Evolutionary conservation across 139 green algal species (phyloP).

Genomic region (Picochlorum sp.): DNA sequence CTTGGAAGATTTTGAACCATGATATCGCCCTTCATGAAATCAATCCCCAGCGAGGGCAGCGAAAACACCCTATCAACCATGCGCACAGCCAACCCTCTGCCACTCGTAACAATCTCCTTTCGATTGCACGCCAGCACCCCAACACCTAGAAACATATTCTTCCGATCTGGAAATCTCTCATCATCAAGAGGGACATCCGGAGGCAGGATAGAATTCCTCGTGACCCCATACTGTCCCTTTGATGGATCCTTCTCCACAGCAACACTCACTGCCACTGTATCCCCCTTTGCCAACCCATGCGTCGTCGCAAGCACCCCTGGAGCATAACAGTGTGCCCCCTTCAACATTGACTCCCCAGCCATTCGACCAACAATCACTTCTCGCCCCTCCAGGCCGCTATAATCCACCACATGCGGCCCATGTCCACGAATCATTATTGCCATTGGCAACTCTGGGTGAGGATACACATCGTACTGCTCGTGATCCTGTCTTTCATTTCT

Average conservation of each 20-base stretch:
- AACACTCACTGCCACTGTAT: slow-evolving; percentile 64
- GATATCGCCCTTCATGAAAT: slow-evolving; percentile 27
- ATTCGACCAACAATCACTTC: slow-evolving; percentile 76
- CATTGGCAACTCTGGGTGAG: slow-evolving; percentile 31
- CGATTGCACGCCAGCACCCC: slow-evolving; percentile 38
- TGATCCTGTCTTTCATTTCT: background rate
- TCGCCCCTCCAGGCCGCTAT: slow-evolving; percentile 18
- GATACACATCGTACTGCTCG: slow-evolving; percentile 10
- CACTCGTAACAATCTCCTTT: slow-evolving; percentile 58
- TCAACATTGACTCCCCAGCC: slow-evolving; percentile 71
- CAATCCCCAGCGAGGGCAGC: slow-evolving; percentile 40
- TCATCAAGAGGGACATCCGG: slow-evolving; percentile 7
- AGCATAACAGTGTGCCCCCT: slow-evolving; percentile 65
- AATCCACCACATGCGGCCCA: slow-evolving; percentile 35
- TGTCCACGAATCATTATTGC: slow-evolving; percentile 43
- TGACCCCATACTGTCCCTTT: slow-evolving; percentile 28
- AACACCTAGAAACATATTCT: slow-evolving; percentile 56
- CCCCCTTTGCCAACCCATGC: slow-evolving; percentile 44
- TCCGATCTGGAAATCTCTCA: slow-evolving; percentile 5
- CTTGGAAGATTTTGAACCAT: slow-evolving; percentile 83
- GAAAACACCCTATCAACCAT: slow-evolving; percentile 50
- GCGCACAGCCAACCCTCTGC: slow-evolving; percentile 45
- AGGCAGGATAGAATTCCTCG: slow-evolving; percentile 41
- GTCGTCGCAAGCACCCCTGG: slow-evolving; percentile 36
- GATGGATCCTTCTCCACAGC: slow-evolving; percentile 39